These are phyloP conservation scores for Leccinum arenicola DNA, from an alignment of 768 basidiomycete species.

Conservation along the genomic window DNA sequence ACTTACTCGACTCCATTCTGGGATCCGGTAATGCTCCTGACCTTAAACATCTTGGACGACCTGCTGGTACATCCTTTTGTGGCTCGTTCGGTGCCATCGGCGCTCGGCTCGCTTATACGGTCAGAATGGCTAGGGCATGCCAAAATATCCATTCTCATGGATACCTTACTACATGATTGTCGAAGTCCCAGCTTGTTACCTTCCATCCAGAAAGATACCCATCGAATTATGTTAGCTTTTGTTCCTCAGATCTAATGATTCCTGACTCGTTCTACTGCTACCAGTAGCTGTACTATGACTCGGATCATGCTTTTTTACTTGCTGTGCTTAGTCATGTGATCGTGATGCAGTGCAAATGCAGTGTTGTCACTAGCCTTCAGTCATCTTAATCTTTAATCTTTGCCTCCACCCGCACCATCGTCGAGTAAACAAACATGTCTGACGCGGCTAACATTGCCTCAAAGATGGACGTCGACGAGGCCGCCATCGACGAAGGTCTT, in stretches of 20 bases:
- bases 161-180: constrained; percentile 1
- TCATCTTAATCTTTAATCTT: constrained; percentile 11
- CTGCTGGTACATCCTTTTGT: constrained; percentile 22
- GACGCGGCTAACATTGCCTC: constrained; percentile 33
- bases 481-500: constrained; percentile 87
- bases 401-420: constrained; percentile 3
- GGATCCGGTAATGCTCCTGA: constrained; percentile 8
- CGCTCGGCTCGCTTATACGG: constrained; percentile 20
- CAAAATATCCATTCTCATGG: constrained; percentile 16
- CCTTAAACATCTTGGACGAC: constrained; percentile 5
- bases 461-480: constrained; percentile 84
- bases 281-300: background rate
- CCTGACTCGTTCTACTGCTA: no score
- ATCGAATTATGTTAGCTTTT: background rate
- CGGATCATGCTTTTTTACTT: background rate
- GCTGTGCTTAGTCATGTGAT: constrained; percentile 23
- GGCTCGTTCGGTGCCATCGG: constrained; percentile 27
- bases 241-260: background rate
- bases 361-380: background rate
- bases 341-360: background rate
- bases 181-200: background rate
- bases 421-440: constrained; percentile 32
- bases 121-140: constrained; percentile 17
- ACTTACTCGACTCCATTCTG: constrained; percentile 30
- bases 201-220: background rate